Evolutionary conservation across 805 yeast species (phyloP).

Genomic region (Candida insectorum): DNA sequence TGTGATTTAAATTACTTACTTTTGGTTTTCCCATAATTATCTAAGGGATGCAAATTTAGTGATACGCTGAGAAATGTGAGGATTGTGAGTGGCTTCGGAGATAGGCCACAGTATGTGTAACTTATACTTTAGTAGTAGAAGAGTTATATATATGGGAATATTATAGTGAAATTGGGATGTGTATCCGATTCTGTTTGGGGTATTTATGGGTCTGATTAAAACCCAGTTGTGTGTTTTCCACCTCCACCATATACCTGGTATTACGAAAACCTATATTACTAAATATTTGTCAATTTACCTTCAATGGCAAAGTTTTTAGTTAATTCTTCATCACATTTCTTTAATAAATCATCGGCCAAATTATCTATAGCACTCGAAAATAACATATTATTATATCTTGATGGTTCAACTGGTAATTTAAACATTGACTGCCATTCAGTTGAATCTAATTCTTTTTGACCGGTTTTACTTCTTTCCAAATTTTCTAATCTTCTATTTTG

Average conservation of each 20-base stretch:
- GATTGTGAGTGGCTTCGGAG: too few species aligned
- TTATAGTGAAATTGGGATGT: too few species aligned
- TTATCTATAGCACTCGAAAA: slow-evolving; percentile 65
- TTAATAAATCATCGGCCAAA: slow-evolving; percentile 68
- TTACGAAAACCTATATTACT: too few species aligned
- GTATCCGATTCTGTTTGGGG: too few species aligned
- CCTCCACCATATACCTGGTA: too few species aligned
- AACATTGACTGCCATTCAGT: slow-evolving; percentile 65
- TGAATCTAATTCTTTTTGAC: slow-evolving; percentile 53
- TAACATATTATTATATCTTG: slow-evolving; percentile 69
- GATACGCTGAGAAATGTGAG: not conserved
- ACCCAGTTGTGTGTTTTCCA: too few species aligned
- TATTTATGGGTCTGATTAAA: too few species aligned
- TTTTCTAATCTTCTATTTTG: slow-evolving; percentile 66
- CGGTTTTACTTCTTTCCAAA: slow-evolving; percentile 53
- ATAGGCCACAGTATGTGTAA: too few species aligned
- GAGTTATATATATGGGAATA: too few species aligned
- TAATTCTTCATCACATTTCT: slow-evolving; percentile 63
- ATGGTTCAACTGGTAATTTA: slow-evolving; percentile 71
- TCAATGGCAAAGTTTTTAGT: slow-evolving; percentile 60
- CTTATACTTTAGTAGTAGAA: too few species aligned
- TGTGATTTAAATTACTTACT: slow-evolving; percentile 23
- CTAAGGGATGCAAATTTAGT: not conserved
- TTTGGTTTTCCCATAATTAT: slow-evolving; percentile 31
- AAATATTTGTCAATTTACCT: slow-evolving; percentile 52